A percentile compares a stretch with the other conserved stretches of the same genome.
These are phyloP conservation scores for Pilasporangium apinafurcum DNA, from an alignment of 352 stramenopile genomes.

Conservation along the genomic window DNA sequence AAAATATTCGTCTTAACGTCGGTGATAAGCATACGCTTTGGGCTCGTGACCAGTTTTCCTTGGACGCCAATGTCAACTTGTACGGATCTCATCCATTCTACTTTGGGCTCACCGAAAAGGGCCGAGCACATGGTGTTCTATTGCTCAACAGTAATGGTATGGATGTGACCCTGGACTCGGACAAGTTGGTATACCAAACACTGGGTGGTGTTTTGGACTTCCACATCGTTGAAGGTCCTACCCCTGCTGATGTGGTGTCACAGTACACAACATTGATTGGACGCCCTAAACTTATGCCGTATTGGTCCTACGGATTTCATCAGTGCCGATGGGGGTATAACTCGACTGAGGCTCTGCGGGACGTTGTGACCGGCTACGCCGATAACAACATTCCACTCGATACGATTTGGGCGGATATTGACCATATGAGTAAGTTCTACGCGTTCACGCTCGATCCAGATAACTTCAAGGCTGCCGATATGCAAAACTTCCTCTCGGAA, in stretches of 20 bases:
- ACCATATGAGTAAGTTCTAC: constrained; percentile 50
- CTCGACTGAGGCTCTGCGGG: constrained; percentile 11
- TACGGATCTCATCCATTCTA: constrained; percentile 57
- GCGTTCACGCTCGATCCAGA: constrained; percentile 61
- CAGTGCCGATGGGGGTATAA: constrained; percentile 50
- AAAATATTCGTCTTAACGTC: constrained; percentile 15
- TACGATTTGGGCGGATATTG: constrained; percentile 57
- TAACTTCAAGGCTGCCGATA: constrained; percentile 31
- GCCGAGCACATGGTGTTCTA: constrained; percentile 37
- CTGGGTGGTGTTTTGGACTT: constrained; percentile 64
- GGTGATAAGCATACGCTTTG: constrained; percentile 47
- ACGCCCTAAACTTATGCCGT: constrained; percentile 47
- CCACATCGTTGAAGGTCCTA: constrained; percentile 36
- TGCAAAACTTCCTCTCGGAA: constrained; percentile 23
- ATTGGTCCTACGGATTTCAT: constrained; percentile 71
- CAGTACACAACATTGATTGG: constrained; percentile 62
- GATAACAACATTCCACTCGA: constrained; percentile 37
- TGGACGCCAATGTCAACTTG: constrained; percentile 32
- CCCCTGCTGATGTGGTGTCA: constrained; percentile 25
- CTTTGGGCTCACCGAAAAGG: constrained; percentile 22
- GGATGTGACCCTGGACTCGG: constrained; percentile 40
- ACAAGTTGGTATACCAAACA: constrained; percentile 37
- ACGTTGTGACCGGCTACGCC: constrained; percentile 26
- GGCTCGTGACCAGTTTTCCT: constrained; percentile 24
- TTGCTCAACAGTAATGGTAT: constrained; percentile 57